These are phyloP conservation scores for Cercospora beticola DNA, from an alignment of 2,329 filamentous ascomycete genomes.

Conservation along the genomic window DNA sequence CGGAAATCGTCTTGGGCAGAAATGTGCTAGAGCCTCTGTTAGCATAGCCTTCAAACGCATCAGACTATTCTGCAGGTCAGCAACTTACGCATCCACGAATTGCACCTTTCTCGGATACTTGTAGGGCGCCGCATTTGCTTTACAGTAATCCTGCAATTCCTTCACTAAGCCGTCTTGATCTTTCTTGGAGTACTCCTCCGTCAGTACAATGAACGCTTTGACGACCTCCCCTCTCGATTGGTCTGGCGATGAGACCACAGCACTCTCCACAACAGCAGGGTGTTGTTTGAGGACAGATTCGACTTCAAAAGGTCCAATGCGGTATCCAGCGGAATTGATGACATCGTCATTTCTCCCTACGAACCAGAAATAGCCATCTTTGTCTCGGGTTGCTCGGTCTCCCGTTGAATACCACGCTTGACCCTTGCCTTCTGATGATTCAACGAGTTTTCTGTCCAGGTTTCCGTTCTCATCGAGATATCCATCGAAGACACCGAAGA, in stretches of 20 bases:
- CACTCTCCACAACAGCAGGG: constrained; percentile 42
- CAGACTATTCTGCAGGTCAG: background rate
- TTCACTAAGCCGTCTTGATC: constrained; percentile 30
- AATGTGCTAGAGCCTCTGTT: constrained; percentile 24
- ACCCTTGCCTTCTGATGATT: constrained; percentile 1
- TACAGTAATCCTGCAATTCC: constrained; percentile 45
- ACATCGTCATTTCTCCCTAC: constrained; percentile 89
- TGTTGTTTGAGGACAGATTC: constrained; percentile 45
- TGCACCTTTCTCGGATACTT: constrained; percentile 45
- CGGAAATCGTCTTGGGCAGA: constrained; percentile 44
- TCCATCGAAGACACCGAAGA: constrained; percentile 35
- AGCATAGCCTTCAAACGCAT: background rate
- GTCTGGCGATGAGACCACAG: constrained; percentile 44
- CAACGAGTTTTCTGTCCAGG: constrained; percentile 25
- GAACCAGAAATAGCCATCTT: constrained; percentile 99
- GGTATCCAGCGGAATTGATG: constrained; percentile 45
- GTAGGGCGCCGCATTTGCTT: constrained; percentile 43
- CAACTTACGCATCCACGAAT: constrained; percentile 37
- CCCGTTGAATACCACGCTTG: constrained; percentile 41
- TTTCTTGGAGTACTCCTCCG: constrained; percentile 26
- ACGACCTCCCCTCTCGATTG: constrained; percentile 42
- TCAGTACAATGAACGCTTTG: constrained; percentile 45
- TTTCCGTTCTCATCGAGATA: constrained; percentile 32
- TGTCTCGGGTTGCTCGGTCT: constrained; percentile 80
- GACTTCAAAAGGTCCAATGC: constrained; percentile 46